Evolutionary conservation across 345 rosid genomes (phyloP).

Genomic region (Syzygium aqueum): DNA sequence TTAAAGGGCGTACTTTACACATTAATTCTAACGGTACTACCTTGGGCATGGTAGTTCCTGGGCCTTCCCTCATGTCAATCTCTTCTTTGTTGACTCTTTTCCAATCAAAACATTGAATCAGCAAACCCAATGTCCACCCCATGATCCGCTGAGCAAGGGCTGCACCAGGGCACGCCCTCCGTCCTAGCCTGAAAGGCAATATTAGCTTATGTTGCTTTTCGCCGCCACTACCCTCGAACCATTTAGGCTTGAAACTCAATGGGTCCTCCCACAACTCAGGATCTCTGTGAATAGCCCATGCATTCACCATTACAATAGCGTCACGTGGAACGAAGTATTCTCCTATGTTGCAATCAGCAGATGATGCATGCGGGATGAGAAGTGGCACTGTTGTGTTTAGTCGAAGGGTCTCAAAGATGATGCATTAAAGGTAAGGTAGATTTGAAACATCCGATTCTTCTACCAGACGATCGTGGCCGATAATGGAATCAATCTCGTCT

Average conservation of each 20-base stretch:
- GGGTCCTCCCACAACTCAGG: constrained; percentile 33
- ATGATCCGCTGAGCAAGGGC: constrained; percentile 26
- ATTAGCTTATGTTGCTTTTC: constrained; percentile 12
- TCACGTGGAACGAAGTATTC: constrained; percentile 32
- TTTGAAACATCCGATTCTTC: constrained; percentile 24
- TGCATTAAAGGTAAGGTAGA: constrained; percentile 28
- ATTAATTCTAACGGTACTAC: constrained; percentile 21
- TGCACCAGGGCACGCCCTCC: constrained; percentile 45
- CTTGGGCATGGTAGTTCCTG: constrained; percentile 26
- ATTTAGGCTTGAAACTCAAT: constrained; percentile 32
- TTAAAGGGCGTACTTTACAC: constrained; percentile 30
- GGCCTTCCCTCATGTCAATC: constrained; percentile 30
- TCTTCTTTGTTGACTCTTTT: constrained; percentile 14
- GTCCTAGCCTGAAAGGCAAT: constrained; percentile 42
- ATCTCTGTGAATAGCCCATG: constrained; percentile 50
- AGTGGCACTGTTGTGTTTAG: constrained; percentile 27
- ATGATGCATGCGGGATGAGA: constrained; percentile 23
- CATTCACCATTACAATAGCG: constrained; percentile 26
- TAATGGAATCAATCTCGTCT: constrained; percentile 11
- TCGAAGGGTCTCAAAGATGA: constrained; percentile 32
- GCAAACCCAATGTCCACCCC: constrained; percentile 19
- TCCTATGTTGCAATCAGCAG: constrained; percentile 26
- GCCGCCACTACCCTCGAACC: constrained; percentile 13
- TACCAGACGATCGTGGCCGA: constrained; percentile 15
- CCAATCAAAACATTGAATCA: constrained; percentile 54